phyloP scores from a whole-genome alignment of 352 stramenopile genomes.

The Salisapilia sapeloensis region DNA sequence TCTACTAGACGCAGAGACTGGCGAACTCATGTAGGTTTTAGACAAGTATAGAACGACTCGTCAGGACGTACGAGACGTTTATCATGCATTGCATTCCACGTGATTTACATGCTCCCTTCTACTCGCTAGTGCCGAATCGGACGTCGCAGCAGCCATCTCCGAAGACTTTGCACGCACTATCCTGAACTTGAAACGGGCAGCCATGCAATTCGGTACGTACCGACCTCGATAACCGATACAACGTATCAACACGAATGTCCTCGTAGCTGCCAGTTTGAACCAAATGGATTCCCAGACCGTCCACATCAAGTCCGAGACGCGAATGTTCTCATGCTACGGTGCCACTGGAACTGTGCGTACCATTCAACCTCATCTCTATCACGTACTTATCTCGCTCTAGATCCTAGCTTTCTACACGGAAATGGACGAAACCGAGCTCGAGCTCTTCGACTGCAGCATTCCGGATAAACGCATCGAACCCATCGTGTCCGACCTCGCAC shows the following conservation, averaged over 20 bases:
- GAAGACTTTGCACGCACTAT: conserved; percentile 68
- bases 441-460: conserved; percentile 65
- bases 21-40: conserved; percentile 60
- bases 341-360: conserved; percentile 39
- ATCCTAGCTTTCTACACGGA: conserved; percentile 79
- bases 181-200: conserved; percentile 59
- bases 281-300: conserved; percentile 71
- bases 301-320: conserved; percentile 63
- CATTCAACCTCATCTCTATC: not conserved
- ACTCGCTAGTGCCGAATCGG: conserved; percentile 34
- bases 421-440: conserved; percentile 53
- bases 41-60: not conserved
- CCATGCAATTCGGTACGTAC: conserved; percentile 57
- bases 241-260: too few species aligned
- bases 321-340: conserved; percentile 78
- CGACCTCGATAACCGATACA: not conserved
- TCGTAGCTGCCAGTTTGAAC: conserved; percentile 63
- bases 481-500: conserved; percentile 54
- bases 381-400: conserved; percentile 6
- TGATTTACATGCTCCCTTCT: not conserved
- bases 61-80: not conserved
- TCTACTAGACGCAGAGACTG: conserved; percentile 50
- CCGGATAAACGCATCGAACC: conserved; percentile 58
- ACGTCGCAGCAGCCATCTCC: conserved; percentile 40
- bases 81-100: not conserved